Conservation (phyloP, 495 filamentous ascomycete genomes). For the Daldinia grandis region DNA sequence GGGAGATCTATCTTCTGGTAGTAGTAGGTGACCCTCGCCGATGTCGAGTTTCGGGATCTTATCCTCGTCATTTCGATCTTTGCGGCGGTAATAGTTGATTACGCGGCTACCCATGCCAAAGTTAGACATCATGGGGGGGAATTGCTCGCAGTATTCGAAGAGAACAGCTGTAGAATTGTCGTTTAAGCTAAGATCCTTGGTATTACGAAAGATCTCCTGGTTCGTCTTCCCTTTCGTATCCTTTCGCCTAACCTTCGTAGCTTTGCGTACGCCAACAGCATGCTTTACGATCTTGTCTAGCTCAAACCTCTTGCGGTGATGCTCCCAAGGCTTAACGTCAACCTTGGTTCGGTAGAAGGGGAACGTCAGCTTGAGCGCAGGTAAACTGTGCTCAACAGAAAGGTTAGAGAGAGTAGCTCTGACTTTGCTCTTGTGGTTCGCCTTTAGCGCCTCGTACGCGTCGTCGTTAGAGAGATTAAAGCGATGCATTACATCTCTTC, state of each 20-base stretch:
- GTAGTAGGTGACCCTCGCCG: constrained; percentile 84
- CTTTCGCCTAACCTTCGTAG: constrained; percentile 79
- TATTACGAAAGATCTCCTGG: constrained; percentile 75
- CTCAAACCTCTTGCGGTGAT: constrained; percentile 78
- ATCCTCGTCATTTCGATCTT: constrained; percentile 76
- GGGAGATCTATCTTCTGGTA: constrained; percentile 93
- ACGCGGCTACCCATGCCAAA: constrained; percentile 96
- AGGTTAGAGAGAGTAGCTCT: constrained; percentile 87
- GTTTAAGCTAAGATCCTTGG: constrained; percentile 79
- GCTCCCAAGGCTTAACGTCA: constrained; percentile 82
- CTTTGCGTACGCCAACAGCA: constrained; percentile 65
- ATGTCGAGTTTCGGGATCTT: constrained; percentile 62
- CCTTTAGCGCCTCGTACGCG: constrained; percentile 93
- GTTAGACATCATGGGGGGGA: constrained; percentile 88
- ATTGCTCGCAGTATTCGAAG: constrained; percentile 95
- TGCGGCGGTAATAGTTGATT: constrained; percentile 95
- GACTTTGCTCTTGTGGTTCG: constrained; percentile 95
- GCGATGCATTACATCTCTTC: constrained; percentile 70
- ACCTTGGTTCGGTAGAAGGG: constrained; percentile 92
- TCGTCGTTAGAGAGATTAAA: constrained; percentile 98
- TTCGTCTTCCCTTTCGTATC: constrained; percentile 76
- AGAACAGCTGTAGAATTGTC: constrained; percentile 88
- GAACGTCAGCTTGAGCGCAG: constrained; percentile 88
- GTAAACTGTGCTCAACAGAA: constrained; percentile 88
- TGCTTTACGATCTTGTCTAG: constrained; percentile 65